Base-by-base conservation (phyloP, 169 alveolate species). In the Plasmodium vivax region DNA sequence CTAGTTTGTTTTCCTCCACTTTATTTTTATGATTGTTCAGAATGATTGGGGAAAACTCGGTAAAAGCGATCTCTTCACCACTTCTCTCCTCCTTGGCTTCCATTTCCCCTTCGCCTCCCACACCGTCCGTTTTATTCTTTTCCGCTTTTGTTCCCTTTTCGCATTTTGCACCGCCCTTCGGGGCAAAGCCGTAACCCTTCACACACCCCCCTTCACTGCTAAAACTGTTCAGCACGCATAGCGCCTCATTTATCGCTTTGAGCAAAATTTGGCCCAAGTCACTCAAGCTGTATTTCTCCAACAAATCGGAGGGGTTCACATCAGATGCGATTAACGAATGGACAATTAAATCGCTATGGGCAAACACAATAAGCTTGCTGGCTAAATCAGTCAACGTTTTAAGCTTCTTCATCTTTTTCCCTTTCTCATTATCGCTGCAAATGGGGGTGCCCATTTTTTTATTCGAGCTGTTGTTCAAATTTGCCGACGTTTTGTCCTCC, bases 121-220 rank as follows among this genome's bases (percentile, higher is more conserved):
- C 75, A 36, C 27, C 34, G 5, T n/a, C n/a, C 0, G n/a, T 79
- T 38, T 30, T 54, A 75, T 75, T 87, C 27, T 85, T 51, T 51
- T 16, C 62, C 34, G 23, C 41, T 14, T 51, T 85, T 75, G 14
- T 34, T 14, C 19, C 68, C 19, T 77, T 54, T 58, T 43, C 87
- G 41, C 27, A 41, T 3, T 36, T 88, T 73, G n/a, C 93, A 51
- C 45, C 51, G 34, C 71, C 56, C 58, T 43, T 77, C 30, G 23
- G 5, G 45, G n/a, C 62, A 88, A 88, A 88, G 2, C 94, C 94
- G 82, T 88, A 88, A 19, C 94, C 94, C 27, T 43, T 58, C 30
- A 88, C 72, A 3, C n/a, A 10, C 16, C 47, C 10, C 73, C 45
- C 77, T 47, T 88, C 94, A 47, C 43, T 81, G 72, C 91, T 79